Evolutionary conservation across 495 filamentous ascomycete species (phyloP), one percentile per base, ranked within the genome.

Genomic region (Xylaria bambusicola): DNA sequence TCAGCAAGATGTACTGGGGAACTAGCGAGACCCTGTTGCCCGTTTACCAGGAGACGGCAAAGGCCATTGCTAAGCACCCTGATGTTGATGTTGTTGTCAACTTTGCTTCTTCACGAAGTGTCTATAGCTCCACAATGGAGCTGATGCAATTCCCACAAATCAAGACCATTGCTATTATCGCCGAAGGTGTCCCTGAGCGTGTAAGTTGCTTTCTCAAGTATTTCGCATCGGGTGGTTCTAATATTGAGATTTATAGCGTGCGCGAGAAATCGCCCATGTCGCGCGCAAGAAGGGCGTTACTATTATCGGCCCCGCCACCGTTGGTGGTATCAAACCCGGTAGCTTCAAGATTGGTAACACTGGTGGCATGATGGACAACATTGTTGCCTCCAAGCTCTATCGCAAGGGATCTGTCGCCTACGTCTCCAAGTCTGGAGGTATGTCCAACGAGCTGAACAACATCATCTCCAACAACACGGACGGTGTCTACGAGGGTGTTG

Each of bases 281-380:
- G 94, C 94, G 52, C 82, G 92, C 78, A 92, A 97, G 85, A 98
- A 97, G 86, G 93, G 93, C 50, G 91, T 98, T 74, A 97, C 93
- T 69, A 98, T 98, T 78, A 97, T 98, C 70, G 94, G 94, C 56
- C 94, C 94, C 61, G 94, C 94, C 59, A 98, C 94, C 55, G 94
- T 98, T 62, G 94, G 94, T 86, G 94, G 94, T 71, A 97, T 98
- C 83, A 98, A 98, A 85, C 94, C 94, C 60, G 95, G 94, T 77
- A 88, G 89, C 71, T 98, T 90, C 86, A 98, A 98, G 86, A 98
- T 98, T 63, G 94, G 94, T 76, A 98, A 98, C 84, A 98, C 94
- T 62, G 94, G 94, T 85, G 94, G 94, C 77, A 98, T 98, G 94
- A 98, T 98, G 94, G 94, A 98, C 85, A 98, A 98, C 85, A 98